Conservation (phyloP, 148 eudicot species). For the Selenicereus undatus region DNA sequence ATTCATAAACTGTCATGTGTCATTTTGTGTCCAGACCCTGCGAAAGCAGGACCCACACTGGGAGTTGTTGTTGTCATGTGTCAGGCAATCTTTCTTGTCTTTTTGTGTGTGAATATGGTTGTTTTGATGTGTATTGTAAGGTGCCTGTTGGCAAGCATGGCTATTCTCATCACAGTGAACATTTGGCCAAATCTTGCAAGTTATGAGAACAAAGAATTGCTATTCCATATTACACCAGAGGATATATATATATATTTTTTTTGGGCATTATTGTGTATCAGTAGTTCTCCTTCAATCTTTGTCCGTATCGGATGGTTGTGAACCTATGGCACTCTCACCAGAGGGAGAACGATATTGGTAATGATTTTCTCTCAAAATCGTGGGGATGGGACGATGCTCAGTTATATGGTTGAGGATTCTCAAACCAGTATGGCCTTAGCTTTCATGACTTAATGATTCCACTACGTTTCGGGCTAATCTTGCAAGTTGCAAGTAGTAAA, state of each 20-base stretch:
- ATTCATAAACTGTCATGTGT: neutral
- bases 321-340: no score
- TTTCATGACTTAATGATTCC: neutral
- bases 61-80: no score
- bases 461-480: neutral
- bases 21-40: no score
- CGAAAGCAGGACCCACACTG: no score
- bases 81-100: neutral
- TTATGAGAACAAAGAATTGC: neutral
- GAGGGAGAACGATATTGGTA: no score
- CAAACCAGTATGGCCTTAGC: neutral
- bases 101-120: neutral
- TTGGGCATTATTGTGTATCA: neutral
- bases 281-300: neutral
- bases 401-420: neutral
- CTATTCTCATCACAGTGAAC: neutral
- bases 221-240: neutral
- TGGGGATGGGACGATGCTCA: neutral
- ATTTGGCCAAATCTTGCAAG: neutral
- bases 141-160: neutral
- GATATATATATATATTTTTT: neutral
- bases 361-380: no score
- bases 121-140: neutral
- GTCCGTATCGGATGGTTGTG: no score
- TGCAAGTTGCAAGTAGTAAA: neutral